Base-by-base conservation (phyloP, 1,139 yeast species). In the Candida sanyaensis region DNA sequence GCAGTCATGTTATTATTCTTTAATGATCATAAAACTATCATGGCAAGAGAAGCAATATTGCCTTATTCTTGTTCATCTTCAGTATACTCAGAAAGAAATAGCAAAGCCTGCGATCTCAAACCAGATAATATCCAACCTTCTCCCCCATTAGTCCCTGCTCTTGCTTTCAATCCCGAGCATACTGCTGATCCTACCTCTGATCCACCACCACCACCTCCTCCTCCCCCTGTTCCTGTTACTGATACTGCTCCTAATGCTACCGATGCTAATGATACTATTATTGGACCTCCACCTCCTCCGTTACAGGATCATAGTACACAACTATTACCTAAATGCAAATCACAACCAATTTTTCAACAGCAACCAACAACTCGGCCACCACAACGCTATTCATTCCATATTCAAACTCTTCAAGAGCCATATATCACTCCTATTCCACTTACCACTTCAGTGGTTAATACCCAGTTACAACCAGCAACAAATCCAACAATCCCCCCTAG, bases 31-130 rank as follows among this genome's bases (percentile, higher is more conserved):
- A 38, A 37, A 12, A 32, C 42, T 6, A 42, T 50, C 6, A 48
- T 48, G 40, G 29, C 29, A 11, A 34, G 42, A n/a, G 13, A 30
- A 8, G 37, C 27, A 5, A 6, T 44, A 23, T 29, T 43, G 5
- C 40, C 32, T 4, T 42, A 28, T 26, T 42, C 51, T 4, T 30
- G 43, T 17, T 41, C 47, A 30, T 52, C 54, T 1, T 53, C 56
- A 2, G 28, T 50, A 1, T 51, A 51, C 32, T 50, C 55, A 2
- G 49, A 51, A 8, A 36, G 42, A 30, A 30, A 10, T 28, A 27
- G 41, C 29, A 28, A 33, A 37, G 10, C 37, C 11, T 28, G 29
- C 17, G 43, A 42, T 32, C 13, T 46, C 26, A 37, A 41, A 41
- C 12, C 38, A 21, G 39, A 37, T 30, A n/a, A 36, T 8, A 26